Evolutionary conservation across 192 early-diverging fungal genomes (phyloP), one percentile per base, ranked within the genome.

Genomic region (Hyaloraphidium curvatum): DNA sequence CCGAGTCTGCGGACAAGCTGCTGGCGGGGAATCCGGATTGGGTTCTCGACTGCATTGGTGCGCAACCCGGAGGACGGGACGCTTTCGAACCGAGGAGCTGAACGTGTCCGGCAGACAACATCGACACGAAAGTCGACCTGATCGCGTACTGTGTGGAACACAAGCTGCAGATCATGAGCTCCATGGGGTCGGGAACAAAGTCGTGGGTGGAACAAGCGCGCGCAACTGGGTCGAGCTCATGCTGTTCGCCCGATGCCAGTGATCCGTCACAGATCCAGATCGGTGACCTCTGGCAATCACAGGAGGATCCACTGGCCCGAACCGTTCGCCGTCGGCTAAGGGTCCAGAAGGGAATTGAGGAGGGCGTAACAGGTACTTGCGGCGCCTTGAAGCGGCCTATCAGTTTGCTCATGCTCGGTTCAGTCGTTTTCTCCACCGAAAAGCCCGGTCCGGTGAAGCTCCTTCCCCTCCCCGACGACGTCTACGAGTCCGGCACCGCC

Each of bases 111-210:
- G n/a, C n/a, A 59, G 94, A 96, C 63, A 91, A 97, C 59, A 83
- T 97, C 59, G 75, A 88, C 37, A 97, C 91, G 11, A 97, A 97
- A 62, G 43, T 90, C 53, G 84, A 83, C 17, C 66, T 97, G 53
- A 75, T 97, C 40, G 71, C 77, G 22, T 92, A 85, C 62, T 97
- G 94, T 65, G 69, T 77, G 26, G 69, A 82, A 23, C 57, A 83
- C 56, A 67, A 75, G 1, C 58, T 94, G 14, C 68, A 62, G 25
- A 82, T 97, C 21, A 87, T 97, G 27, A 84, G 84, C 39, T 87
- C 91, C 16, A 97, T 94, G 90, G 94, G 91, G 1, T 85, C 91
- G 2, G 91, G 94, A n/a, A 89, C 87, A 35, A 97, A 97, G 62
- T 75, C 87, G 0, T 55, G 50, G 28, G 43, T 26, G 3, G n/a